Evolutionary conservation across 495 filamentous ascomycete species (phyloP).

Genomic region (Annulohypoxylon moriforme): DNA sequence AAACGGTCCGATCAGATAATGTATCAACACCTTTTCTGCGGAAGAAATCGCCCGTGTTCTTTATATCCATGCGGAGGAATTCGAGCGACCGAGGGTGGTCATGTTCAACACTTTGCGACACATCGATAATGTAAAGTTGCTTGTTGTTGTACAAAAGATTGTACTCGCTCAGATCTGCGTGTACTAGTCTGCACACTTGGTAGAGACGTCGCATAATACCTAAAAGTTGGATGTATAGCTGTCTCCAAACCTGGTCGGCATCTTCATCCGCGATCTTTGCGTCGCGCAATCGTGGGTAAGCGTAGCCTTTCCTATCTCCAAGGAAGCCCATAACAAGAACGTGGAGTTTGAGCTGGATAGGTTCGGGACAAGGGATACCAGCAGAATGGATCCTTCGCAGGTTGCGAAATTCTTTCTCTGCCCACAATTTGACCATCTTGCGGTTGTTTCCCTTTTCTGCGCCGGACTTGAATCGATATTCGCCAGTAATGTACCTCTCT

Average conservation of each 20-base stretch:
- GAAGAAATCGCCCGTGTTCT: constrained; percentile 95
- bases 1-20: constrained; percentile 76
- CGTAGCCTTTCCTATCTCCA: constrained; percentile 85
- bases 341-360: constrained; percentile 85
- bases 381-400: constrained; percentile 82
- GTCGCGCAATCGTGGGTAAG: constrained; percentile 79
- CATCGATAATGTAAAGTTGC: constrained; percentile 92
- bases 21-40: constrained; percentile 81
- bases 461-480: constrained; percentile 78
- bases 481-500: constrained; percentile 92
- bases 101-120: constrained; percentile 96
- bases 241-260: constrained; percentile 80
- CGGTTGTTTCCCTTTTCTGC: constrained; percentile 92
- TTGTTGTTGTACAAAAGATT: constrained; percentile 91
- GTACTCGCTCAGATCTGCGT: constrained; percentile 97
- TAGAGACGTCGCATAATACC: constrained; percentile 93
- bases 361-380: constrained; percentile 90
- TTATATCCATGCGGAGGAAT: constrained; percentile 97
- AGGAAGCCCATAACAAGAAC: constrained; percentile 95
- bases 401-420: constrained; percentile 98
- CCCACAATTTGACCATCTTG: constrained; percentile 97
- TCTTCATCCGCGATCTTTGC: constrained; percentile 57
- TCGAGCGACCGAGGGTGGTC: constrained; percentile 92
- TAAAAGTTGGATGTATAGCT: constrained; percentile 83
- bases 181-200: constrained; percentile 87